phyloP scores from a whole-genome alignment of 139 green algal genomes.

The Chlamydomonas eustigma region DNA sequence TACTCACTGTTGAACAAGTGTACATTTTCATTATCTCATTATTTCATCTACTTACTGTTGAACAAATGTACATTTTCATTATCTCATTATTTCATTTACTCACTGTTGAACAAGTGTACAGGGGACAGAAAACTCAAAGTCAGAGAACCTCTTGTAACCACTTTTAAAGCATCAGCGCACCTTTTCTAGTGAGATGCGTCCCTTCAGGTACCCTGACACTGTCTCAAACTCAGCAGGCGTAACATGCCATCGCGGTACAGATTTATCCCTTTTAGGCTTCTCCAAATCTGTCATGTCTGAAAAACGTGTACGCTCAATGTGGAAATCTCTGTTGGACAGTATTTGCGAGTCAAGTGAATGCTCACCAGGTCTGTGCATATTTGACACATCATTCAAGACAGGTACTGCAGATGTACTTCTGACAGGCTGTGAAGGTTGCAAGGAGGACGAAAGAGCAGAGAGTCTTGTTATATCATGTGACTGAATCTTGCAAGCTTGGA shows the following conservation, averaged over 20 bases:
- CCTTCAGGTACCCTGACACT: slow-evolving; percentile 60
- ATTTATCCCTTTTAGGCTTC: not conserved
- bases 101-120: too few relatives aligned
- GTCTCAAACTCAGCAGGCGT: slow-evolving; percentile 50
- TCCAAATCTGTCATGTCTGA: not conserved
- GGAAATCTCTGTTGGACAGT: not conserved
- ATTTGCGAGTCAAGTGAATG: not conserved
- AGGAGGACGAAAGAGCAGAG: too few relatives aligned
- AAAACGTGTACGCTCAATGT: not conserved
- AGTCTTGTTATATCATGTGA: slow-evolving; percentile 15
- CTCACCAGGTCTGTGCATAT: not conserved
- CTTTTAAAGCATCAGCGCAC: too few relatives aligned
- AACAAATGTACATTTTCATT: too few relatives aligned
- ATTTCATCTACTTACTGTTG: too few relatives aligned
- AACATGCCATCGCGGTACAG: slow-evolving; percentile 53
- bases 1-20: too few relatives aligned
- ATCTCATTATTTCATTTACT: too few relatives aligned
- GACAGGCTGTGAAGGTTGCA: too few relatives aligned
- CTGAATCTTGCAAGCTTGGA: slow-evolving; percentile 6
- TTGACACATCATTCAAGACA: not conserved
- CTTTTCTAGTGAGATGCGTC: slow-evolving; percentile 60
- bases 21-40: too few relatives aligned
- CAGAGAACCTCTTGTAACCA: too few relatives aligned
- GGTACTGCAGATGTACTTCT: too few relatives aligned
- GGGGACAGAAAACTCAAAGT: too few relatives aligned